These are phyloP conservation scores for Chalaropsis ovoidea DNA, from an alignment of 2,329 filamentous ascomycete genomes.

Conservation along the genomic window DNA sequence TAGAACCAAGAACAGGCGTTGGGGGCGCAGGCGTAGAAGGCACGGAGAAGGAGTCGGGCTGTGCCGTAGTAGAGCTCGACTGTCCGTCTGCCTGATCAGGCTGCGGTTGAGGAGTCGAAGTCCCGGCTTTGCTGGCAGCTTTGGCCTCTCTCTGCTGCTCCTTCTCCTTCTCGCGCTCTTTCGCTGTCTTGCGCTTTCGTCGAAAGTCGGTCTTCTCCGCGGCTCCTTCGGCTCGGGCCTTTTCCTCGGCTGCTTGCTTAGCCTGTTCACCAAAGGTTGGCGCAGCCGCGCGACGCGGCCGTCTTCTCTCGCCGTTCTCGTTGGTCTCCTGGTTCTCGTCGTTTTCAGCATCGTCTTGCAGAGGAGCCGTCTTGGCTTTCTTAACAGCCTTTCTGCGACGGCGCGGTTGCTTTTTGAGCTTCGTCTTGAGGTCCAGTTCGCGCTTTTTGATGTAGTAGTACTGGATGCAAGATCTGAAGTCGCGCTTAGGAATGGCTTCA, in stretches of 20 bases:
- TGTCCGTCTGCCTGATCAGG: background rate
- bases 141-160: slow-evolving; percentile 33
- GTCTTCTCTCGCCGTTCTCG: slow-evolving; percentile 50
- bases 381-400: slow-evolving; percentile 47
- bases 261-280: slow-evolving; percentile 59
- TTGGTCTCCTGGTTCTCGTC: slow-evolving; percentile 48
- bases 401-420: slow-evolving; percentile 55
- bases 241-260: slow-evolving; percentile 23
- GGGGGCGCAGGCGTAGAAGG: slow-evolving; percentile 30
- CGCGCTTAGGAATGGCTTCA: slow-evolving; percentile 53
- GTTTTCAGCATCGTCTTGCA: slow-evolving; percentile 56
- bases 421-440: slow-evolving; percentile 65
- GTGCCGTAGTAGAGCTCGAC: background rate
- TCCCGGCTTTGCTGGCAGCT: slow-evolving; percentile 33
- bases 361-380: slow-evolving; percentile 52
- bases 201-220: slow-evolving; percentile 20
- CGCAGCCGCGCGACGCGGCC: slow-evolving; percentile 55
- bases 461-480: slow-evolving; percentile 71
- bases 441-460: slow-evolving; percentile 79
- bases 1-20: slow-evolving; percentile 40
- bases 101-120: slow-evolving; percentile 29
- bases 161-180: slow-evolving; percentile 40
- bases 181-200: slow-evolving; percentile 30
- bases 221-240: slow-evolving; percentile 20
- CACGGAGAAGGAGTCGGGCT: slow-evolving; percentile 4